Evolutionary conservation across 2,329 filamentous ascomycete genomes (phyloP), one percentile per base, ranked within the genome.

Genomic region (Massarina eburnea): DNA sequence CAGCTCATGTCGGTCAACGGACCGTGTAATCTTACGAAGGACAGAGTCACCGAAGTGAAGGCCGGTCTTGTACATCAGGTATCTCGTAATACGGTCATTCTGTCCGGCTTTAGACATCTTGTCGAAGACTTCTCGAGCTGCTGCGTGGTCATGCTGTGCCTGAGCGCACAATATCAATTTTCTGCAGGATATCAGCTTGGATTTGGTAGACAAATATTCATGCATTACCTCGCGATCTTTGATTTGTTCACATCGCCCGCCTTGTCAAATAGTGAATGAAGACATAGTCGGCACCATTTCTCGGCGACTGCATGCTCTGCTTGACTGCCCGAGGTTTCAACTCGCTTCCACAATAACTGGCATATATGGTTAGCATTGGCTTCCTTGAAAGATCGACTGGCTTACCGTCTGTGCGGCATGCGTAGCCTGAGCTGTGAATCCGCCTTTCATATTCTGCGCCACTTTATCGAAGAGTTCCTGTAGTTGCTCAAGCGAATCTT

Each of bases 261-360:
- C 39, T 80, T 80, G 10, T 78, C 71, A 53, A 96, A 91, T 0
- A 89, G 59, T 1, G 73, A 64, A 59, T 91, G 85, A 10, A 87
- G 73, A 1, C 87, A 84, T 15, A 90, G 64, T 7, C 69, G 76
- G 57, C 89, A 95, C 90, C 89, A 96, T 40, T 74, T 70, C 51
- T 86, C 80, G 1, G 86, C 80, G 12, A 74, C 54, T 2, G 76
- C 72, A 43, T 79, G 80, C 14, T 82, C 71, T 1, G 76, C 73
- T 24, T 80, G 75, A 1, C 70, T 71, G 50, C 81, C 82, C 12
- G 75, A 74, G 1, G 75, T 69, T 41, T 91, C 86, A n/a, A 88
- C 75, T 20, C 78, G 80, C 68, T 90, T 94, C 90, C 91, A 96
- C 3, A 96, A 71, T 3, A 96, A 68, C 87, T 92, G 43, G 43